Conservation (phyloP, 768 basidiomycete genomes). For the Tricholoma sp. region DNA sequence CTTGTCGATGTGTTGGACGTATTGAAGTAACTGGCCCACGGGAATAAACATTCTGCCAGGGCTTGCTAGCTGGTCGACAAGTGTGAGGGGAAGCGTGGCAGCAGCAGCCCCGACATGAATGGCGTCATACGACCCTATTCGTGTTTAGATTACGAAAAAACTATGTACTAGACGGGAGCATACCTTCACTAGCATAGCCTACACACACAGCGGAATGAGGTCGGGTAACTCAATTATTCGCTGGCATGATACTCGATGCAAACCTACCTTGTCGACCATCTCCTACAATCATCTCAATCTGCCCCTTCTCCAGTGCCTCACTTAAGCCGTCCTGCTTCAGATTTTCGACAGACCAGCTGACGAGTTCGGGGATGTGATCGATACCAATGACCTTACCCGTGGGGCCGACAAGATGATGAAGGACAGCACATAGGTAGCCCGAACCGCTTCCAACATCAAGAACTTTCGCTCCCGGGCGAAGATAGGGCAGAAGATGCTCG, state of each 20-base stretch:
- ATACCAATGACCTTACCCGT: conserved; percentile 77
- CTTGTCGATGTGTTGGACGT: conserved; percentile 79
- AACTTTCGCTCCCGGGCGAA: conserved; percentile 66
- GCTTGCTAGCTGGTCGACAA: conserved; percentile 73
- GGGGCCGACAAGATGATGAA: conserved; percentile 63
- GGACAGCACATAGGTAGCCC: conserved; percentile 79
- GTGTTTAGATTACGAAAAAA: neutral
- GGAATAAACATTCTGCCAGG: conserved; percentile 92
- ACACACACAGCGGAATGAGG: neutral
- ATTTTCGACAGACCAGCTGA: conserved; percentile 65
- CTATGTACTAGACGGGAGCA: conserved; percentile 2
- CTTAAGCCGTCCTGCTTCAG: conserved; percentile 62
- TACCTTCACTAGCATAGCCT: conserved; percentile 34
- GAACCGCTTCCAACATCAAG: conserved; percentile 91
- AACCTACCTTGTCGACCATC: conserved; percentile 72
- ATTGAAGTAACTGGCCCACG: conserved; percentile 58
- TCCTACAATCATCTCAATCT: conserved; percentile 62
- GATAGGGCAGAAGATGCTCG: conserved; percentile 69
- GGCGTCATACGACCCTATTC: conserved; percentile 65
- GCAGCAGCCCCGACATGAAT: conserved; percentile 97
- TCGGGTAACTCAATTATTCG: neutral
- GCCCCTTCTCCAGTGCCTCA: conserved; percentile 42
- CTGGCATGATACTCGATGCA: neutral
- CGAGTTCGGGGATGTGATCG: conserved; percentile 83
- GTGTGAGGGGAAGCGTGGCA: conserved; percentile 58